Percentiles rank a stretch among this genome's conserved stretches.
These are phyloP conservation scores for Rhododendron kiyosumense DNA, from an alignment of 148 eudicot species.

Conservation along the genomic window DNA sequence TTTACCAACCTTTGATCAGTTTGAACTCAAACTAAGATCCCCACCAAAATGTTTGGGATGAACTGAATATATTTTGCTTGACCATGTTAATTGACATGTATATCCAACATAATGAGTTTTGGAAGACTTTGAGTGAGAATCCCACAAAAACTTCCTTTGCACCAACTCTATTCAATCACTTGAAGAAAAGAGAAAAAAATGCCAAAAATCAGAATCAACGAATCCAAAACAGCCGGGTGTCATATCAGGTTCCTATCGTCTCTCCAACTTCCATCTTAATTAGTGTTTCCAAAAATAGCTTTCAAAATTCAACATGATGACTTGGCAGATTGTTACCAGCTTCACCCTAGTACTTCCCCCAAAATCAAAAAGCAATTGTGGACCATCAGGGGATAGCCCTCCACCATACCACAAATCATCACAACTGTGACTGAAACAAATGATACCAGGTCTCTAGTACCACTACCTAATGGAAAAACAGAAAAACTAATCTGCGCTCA, in stretches of 20 bases:
- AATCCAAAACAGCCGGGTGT: neutral
- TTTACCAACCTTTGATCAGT: neutral
- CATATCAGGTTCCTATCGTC: neutral
- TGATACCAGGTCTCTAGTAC: neutral
- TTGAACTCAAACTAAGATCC: neutral
- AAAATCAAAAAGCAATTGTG: neutral
- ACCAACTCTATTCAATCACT: neutral
- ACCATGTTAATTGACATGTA: neutral
- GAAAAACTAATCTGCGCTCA: neutral
- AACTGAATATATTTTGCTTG: neutral
- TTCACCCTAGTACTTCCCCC: neutral
- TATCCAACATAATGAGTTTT: neutral
- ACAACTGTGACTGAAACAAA: neutral
- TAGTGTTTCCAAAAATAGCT: neutral
- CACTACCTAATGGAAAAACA: neutral
- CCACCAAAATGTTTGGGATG: neutral
- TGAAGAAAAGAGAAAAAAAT: neutral
- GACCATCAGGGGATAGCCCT: neutral
- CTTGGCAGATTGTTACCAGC: neutral
- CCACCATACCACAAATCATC: neutral
- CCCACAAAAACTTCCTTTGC: neutral
- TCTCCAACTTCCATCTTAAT: neutral
- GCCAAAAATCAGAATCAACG: neutral
- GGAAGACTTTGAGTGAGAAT: neutral
- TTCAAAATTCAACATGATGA: neutral